Evolutionary conservation across 108 stramenopile genomes (phyloP), one percentile per base, ranked within the genome.

Genomic region (Schizochytrium sp.): DNA sequence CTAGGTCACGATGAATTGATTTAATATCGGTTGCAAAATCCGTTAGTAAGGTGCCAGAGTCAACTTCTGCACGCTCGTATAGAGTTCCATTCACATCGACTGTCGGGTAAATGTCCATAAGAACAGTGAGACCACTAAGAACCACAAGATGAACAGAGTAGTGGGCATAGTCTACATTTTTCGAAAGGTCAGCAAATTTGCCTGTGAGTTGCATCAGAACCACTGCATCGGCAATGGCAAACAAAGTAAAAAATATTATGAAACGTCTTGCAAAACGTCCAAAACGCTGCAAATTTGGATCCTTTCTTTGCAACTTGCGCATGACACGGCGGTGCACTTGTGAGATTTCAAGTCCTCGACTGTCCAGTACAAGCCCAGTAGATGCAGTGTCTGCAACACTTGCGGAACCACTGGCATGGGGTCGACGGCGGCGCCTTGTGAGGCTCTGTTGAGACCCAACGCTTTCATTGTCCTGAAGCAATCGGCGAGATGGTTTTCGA

Each of bases 201-300:
- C 2, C 64, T 44, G 28, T 8, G 44, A 69, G 40, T 7, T 42
- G 76, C 50, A 13, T 7, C n/a, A 55, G 19, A 40, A 42, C 5
- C 10, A 83, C 76, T 5, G 76, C 47, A 8, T 40, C 10, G 53
- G 53, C 50, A 53, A 83, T 55, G 47, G 53, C 47, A 42, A 83
- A 49, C 3, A 83, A 10, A 38, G 50, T 55, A 83, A 83, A 83
- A 53, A 49, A 83, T n/a, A 83, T 3, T 5, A 83, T 53, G 53
- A 83, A 83, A 2, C 76, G 76, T 8, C 53, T 17, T 7, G 76
- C 76, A 28, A 83, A 42, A 5, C 76, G 76, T 5, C 47, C 53
- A 3, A 83, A 83, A 10, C 76, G 76, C 28, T 83, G 76, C 50
- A 83, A 55, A 38, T 83, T 49, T 5, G 76, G 76, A 53, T 83